A percentile compares a stretch with the other conserved stretches of the same genome.
Conservation (phyloP, 768 basidiomycete species). For the Tylopilus sp. region DNA sequence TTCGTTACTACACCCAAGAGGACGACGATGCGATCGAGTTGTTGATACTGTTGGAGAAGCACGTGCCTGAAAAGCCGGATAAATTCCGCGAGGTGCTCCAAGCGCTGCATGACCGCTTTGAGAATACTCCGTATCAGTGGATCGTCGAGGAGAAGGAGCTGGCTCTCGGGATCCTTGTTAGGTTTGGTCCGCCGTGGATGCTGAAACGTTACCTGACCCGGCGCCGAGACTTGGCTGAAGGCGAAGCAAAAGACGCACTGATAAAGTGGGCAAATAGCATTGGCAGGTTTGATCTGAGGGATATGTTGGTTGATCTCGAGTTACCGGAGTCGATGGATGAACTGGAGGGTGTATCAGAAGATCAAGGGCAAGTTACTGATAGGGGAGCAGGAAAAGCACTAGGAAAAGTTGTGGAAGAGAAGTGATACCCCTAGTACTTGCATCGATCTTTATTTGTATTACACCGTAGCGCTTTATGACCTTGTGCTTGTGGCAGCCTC, state of each 20-base stretch:
- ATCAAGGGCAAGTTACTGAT: background rate
- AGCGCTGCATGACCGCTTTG: constrained; percentile 25
- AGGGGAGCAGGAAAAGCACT: background rate
- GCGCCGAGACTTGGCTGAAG: constrained; percentile 19
- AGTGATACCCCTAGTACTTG: background rate
- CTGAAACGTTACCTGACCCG: constrained; percentile 24
- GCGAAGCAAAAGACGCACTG: constrained; percentile 13
- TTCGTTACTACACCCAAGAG: constrained; percentile 24
- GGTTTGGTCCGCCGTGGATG: constrained; percentile 26
- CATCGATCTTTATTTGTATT: background rate
- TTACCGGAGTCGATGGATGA: constrained; percentile 12
- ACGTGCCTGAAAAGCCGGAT: constrained; percentile 20
- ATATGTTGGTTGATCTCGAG: constrained; percentile 21
- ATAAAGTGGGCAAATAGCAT: constrained; percentile 15
- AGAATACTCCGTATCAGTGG: constrained; percentile 22
- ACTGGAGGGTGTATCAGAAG: constrained; percentile 6
- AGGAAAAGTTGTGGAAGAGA: constrained; percentile 5
- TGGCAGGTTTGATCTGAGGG: constrained; percentile 21
- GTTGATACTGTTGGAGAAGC: constrained; percentile 16
- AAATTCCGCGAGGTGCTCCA: constrained; percentile 23
- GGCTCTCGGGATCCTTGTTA: constrained; percentile 20
- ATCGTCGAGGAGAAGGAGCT: constrained; percentile 24
- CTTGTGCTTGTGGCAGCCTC: too few species aligned
- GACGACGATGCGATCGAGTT: constrained; percentile 26
- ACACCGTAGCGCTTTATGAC: background rate